phyloP scores from a whole-genome alignment of 73 alveolate species.

The Paramecium octaurelia region DNA sequence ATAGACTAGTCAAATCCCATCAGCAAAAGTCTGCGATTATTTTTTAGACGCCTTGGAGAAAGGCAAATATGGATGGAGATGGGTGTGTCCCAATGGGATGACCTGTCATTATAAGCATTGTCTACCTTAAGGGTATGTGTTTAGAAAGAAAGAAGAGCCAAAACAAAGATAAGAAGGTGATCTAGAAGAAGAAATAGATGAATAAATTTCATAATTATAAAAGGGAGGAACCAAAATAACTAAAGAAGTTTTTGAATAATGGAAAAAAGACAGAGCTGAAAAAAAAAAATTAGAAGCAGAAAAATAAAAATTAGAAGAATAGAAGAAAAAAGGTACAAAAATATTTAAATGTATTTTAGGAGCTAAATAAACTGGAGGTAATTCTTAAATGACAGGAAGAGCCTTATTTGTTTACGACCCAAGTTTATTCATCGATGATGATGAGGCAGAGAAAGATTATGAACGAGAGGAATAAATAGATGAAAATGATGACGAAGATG shows the following conservation, averaged over 20 bases:
- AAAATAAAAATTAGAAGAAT: conserved; percentile 67
- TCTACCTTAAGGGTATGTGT: conserved; percentile 88
- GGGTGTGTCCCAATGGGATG: conserved; percentile 96
- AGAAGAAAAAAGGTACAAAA: conserved; percentile 68
- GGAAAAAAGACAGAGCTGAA: conserved; percentile 79
- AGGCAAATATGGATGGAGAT: conserved; percentile 91
- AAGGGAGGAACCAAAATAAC: conserved; percentile 75
- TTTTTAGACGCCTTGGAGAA: conserved; percentile 93
- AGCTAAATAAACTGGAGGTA: not conserved
- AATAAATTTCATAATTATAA: conserved; percentile 77
- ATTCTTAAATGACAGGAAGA: conserved; percentile 78
- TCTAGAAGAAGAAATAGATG: conserved; percentile 90
- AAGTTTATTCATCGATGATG: conserved; percentile 85
- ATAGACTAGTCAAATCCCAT: not conserved
- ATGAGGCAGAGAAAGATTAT: conserved; percentile 78
- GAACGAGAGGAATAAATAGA: conserved; percentile 80
- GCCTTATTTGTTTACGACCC: conserved; percentile 69
- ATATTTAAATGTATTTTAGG: no score
- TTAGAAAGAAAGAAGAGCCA: conserved; percentile 66
- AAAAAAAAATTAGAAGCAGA: conserved; percentile 62
- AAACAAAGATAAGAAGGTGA: conserved; percentile 75
- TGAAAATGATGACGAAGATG: conserved; percentile 64
- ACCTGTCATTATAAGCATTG: conserved; percentile 72
- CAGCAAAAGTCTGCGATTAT: conserved; percentile 63
- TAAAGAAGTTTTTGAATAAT: conserved; percentile 81